Conservation (phyloP, 257 asterid species). For the Rhazya stricta region DNA sequence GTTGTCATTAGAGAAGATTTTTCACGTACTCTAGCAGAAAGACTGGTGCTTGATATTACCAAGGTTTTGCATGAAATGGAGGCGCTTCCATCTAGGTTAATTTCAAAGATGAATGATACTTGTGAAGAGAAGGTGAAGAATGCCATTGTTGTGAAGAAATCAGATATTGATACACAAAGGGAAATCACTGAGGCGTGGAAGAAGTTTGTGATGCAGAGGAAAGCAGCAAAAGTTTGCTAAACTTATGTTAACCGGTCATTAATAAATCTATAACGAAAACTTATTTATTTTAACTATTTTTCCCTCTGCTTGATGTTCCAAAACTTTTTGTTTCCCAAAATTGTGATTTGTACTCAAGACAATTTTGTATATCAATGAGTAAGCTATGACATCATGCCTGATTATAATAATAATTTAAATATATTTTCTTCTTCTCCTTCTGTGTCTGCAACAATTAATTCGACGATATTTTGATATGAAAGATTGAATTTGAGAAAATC, state of each 20-base stretch:
- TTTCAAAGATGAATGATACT: background rate
- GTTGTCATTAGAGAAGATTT: slow-evolving; percentile 33
- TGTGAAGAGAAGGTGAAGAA: slow-evolving; percentile 3
- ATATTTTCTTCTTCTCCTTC: no score
- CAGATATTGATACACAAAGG: slow-evolving; percentile 24
- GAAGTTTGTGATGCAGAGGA: slow-evolving; percentile 25
- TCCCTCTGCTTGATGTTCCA: background rate
- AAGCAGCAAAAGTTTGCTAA: slow-evolving; percentile 17
- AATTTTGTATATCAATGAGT: background rate
- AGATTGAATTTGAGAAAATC: no score
- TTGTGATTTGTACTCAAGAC: background rate
- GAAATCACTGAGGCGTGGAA: slow-evolving; percentile 27
- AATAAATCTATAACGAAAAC: background rate
- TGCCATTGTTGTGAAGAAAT: slow-evolving; percentile 15
- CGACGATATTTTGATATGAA: no score
- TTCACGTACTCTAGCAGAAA: slow-evolving; percentile 26
- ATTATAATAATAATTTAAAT: no score
- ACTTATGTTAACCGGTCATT: background rate
- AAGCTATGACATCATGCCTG: no score
- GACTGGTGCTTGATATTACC: slow-evolving; percentile 22
- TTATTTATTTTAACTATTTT: background rate
- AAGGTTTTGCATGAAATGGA: slow-evolving; percentile 30
- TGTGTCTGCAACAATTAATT: no score
- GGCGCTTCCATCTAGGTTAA: slow-evolving; percentile 16
- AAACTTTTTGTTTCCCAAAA: background rate